A percentile compares a stretch with the other conserved stretches of the same genome.
Evolutionary conservation across 495 filamentous ascomycete genomes (phyloP).

Genomic region (Bathelium albidoporum): DNA sequence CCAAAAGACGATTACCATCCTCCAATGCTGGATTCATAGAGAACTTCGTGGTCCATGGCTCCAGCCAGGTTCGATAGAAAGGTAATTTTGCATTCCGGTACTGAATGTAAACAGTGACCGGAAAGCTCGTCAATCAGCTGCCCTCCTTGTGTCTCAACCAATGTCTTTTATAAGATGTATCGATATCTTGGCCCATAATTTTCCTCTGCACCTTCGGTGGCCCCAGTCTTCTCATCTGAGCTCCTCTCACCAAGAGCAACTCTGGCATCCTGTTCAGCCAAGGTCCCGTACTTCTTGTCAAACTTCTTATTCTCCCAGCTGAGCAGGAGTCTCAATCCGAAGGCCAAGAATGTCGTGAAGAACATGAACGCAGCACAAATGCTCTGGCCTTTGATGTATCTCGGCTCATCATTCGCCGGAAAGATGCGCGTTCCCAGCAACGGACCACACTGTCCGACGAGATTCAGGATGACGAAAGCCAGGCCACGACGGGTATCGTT

Average conservation of each 20-base stretch:
- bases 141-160: background rate
- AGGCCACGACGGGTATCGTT: conserved; percentile 18
- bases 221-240: conserved; percentile 12
- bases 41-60: too few species aligned
- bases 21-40: too few species aligned
- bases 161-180: conserved; percentile 16
- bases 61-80: too few species aligned
- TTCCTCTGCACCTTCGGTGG: conserved; percentile 15
- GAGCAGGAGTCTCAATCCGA: conserved; percentile 12
- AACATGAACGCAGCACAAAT: conserved; percentile 21
- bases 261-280: conserved; percentile 8
- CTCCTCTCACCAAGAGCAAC: background rate
- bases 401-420: conserved; percentile 14
- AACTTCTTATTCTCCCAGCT: conserved; percentile 22
- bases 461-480: conserved; percentile 18
- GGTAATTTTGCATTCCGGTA: too few species aligned
- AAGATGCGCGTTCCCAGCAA: conserved; percentile 22
- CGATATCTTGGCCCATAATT: conserved; percentile 14
- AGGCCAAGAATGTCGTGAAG: conserved; percentile 14
- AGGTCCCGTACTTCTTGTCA: conserved; percentile 13
- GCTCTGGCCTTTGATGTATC: conserved; percentile 18
- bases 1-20: too few species aligned
- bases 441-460: conserved; percentile 21
- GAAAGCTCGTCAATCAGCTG: background rate
- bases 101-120: background rate